Base-by-base conservation (phyloP, 805 yeast genomes). In the Candida rishiriensis region DNA sequence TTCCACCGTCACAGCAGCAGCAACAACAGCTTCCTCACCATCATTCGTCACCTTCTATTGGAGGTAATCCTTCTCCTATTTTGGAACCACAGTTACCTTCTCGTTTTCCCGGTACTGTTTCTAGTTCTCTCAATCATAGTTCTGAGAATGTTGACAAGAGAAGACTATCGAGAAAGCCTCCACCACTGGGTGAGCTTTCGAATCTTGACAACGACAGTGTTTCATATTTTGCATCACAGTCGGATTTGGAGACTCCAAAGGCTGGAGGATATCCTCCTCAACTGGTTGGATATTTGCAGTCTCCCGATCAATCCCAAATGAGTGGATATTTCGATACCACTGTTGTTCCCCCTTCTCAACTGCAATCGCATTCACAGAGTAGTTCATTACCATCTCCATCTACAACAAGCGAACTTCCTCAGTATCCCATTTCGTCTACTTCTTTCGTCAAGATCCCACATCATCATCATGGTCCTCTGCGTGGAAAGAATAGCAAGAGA, bases 401-500 rank as follows among this genome's bases (percentile, higher is more conserved):
- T 21, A 7, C 7, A 7, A 4, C 4, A 21, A 21, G 26, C 26
- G 26, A 21, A 21, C 26, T 21, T 21, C 26, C 59, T 1, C 55
- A 53, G 38, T 56, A 56, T 36, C 53, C 59, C 3, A 45, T 51
- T 13, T 49, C 51, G 2, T 45, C 53, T 1, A 26, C 42, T 13
- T 44, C 43, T 7, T 54, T 48, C 10, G 42, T 40, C 28, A 36
- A 44, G 10, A 15, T 48, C 7, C 57, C 57, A 9, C 55, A 51
- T 44, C 57, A 54, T 21, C 57, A 51, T 34, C 59, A 52, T 32
- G 57, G 55, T 8, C 56, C 53, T 3, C 42, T 54, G n/a, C 46
- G 58, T 8, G 56, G 57, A 2, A 52, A 47, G 28, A 55, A 48
- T 29, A 49, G 53, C 4, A 54, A 50, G 43, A 53, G 50, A 38